Base-by-base conservation (phyloP, 169 alveolate genomes). In the Condylostoma magnum region DNA sequence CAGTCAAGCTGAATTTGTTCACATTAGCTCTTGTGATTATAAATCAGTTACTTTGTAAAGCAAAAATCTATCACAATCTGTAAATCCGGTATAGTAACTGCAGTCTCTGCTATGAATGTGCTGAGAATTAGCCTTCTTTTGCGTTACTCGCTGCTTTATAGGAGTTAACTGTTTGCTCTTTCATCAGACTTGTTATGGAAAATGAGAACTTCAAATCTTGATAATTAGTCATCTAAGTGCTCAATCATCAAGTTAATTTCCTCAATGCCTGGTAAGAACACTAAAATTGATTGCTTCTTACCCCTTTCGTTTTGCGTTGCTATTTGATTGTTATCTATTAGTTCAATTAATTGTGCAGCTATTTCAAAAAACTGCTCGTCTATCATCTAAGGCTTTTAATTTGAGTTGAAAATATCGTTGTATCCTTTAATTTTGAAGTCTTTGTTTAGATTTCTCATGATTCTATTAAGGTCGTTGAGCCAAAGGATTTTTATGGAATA, bases 91-190 rank as follows among this genome's bases (percentile, higher is more conserved):
- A 92, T 83, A 2, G 97, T 92, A 6, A 92, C 85, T 6, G 95
- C 87, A 69, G 92, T 83, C 72, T 92, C 97, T 28, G 95, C 97
- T 27, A 92, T 89, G 75, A 89, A 89, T 0, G 97, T 92, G 1
- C 94, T 85, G 8, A 92, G 57, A 6, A 92, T 92, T 27, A 92
- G 83, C 66, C 90, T 89, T 34, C 93, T 74, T 67, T 85, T 84
- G 33, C 63, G 75, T 20, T 31, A n/a, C n/a, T n/a, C n/a, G n/a
- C 74, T 44, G 56, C 66, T 31, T 53, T 43, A 28, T 63, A 69
- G 53, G 72, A 84, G 4, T 69, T 82, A 65, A 54, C 57, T 20
- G 66, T 50, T 43, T 77, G 70, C n/a, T 69, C 50, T 69, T 46
- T 66, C 75, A 46, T 76, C 80, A 28, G 83, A 56, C 12, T 82